These are phyloP conservation scores for Halophytophthora batemanensis DNA, from an alignment of 352 stramenopile genomes.

Conservation along the genomic window DNA sequence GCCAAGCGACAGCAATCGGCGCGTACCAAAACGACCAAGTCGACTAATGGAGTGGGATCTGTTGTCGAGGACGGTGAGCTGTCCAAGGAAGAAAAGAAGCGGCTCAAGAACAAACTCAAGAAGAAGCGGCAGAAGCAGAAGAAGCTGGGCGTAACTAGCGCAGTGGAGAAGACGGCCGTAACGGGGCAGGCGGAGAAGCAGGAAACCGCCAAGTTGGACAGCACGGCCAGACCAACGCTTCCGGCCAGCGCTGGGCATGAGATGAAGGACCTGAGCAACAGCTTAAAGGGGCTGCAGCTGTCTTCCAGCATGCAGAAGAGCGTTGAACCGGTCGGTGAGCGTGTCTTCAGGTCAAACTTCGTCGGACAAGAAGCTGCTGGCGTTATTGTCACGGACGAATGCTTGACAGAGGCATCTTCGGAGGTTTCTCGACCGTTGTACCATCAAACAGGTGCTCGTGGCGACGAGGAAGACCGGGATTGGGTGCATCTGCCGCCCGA, in stretches of 20 bases:
- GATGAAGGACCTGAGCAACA: conserved; percentile 18
- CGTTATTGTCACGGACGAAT: neutral
- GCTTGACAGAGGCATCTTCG: neutral
- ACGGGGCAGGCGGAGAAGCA: neutral
- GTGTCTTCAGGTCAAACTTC: conserved; percentile 27
- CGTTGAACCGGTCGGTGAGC: conserved; percentile 1
- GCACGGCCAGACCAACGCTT: conserved; percentile 16
- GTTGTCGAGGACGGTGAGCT: conserved; percentile 19
- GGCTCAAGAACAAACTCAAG: conserved; percentile 93
- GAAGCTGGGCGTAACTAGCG: conserved; percentile 33
- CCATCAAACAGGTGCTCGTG: conserved; percentile 15
- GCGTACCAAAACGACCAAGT: conserved; percentile 6
- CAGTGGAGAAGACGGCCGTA: conserved; percentile 6
- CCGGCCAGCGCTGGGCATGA: conserved; percentile 3
- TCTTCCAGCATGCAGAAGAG: conserved; percentile 6
- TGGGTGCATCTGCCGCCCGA: conserved; percentile 71
- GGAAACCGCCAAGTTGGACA: conserved; percentile 20
- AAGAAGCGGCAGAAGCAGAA: conserved; percentile 92
- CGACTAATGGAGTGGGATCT: conserved; percentile 6
- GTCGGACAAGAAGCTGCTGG: conserved; percentile 6
- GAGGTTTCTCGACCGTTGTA: conserved; percentile 19
- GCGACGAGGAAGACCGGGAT: conserved; percentile 45
- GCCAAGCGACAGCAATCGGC: conserved; percentile 42
- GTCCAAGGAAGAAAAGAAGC: conserved; percentile 90
- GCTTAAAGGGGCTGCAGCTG: conserved; percentile 18